These are phyloP conservation scores for Scedosporium dehoogii DNA, from an alignment of 2,329 filamentous ascomycete genomes.

Conservation along the genomic window DNA sequence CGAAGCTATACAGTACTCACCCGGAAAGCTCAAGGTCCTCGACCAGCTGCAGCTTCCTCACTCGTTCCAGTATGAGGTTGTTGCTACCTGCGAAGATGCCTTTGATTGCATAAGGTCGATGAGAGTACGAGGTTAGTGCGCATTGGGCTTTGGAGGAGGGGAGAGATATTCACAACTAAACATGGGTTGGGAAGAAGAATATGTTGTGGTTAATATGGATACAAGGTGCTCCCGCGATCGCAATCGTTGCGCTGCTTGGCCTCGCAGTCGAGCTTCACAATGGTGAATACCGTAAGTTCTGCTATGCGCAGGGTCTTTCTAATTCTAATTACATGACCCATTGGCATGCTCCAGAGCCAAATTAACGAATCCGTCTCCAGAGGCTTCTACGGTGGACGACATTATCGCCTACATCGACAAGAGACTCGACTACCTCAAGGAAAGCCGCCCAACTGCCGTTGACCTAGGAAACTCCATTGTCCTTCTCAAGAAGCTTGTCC, in stretches of 20 bases:
- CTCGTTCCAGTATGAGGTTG: constrained; percentile 65
- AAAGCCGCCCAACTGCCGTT: constrained; percentile 86
- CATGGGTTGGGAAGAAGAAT: background rate
- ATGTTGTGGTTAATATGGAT: background rate
- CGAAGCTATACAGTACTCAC: constrained; percentile 67
- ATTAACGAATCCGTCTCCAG: constrained; percentile 7
- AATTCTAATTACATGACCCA: constrained; percentile 9
- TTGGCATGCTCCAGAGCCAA: constrained; percentile 26
- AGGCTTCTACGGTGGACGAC: constrained; percentile 36
- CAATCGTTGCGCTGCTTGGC: constrained; percentile 88
- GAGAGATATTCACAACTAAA: background rate
- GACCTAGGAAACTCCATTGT: constrained; percentile 85
- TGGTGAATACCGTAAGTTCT: constrained; percentile 31
- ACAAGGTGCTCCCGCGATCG: constrained; percentile 71
- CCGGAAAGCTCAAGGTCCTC: constrained; percentile 64
- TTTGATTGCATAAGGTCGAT: constrained; percentile 78
- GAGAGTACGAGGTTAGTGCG: constrained; percentile 48
- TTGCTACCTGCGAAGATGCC: constrained; percentile 61
- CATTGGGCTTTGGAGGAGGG: constrained; percentile 14
- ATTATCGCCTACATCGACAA: constrained; percentile 63
- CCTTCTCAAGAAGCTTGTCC: constrained; percentile 61
- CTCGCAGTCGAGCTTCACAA: constrained; percentile 74
- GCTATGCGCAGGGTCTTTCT: background rate
- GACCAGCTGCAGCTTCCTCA: constrained; percentile 79
- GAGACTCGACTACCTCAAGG: constrained; percentile 77